Base-by-base conservation (phyloP, 208 protist species). In the Leptomonas seymouri region DNA sequence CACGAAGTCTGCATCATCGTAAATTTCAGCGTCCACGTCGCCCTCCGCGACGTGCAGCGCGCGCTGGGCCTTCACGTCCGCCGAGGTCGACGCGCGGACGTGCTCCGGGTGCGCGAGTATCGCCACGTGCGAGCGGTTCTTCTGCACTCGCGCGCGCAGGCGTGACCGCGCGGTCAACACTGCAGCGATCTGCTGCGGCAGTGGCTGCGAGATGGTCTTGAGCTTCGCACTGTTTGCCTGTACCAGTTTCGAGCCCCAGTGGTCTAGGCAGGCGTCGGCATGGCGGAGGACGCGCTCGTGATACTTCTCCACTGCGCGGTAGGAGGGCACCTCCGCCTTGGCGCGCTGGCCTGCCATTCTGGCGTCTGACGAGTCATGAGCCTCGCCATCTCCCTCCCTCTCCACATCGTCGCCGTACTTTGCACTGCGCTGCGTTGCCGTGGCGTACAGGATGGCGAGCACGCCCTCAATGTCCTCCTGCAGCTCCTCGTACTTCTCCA, bases 71-170 rank as follows among this genome's bases (percentile, higher is more conserved):
- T 89, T 84, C 23, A 71, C 76, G 30, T 81, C 78, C 31, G 60
- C 77, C 3, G 59, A 67, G n/a, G 53, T 54, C 5, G 54, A 48
- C 25, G 85, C 81, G 15, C 62, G 67, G 42, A 85, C 59, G 74
- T 93, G 91, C 34, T 80, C 79, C 0, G 91, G 88, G 67, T 94
- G 88, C 5, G 68, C 91, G n/a, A 93, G 59, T 41, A 94, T 91
- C 27, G 34, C 14, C 8, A 87, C 48, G 79, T 94, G 91, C 4
- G 82, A 66, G 20, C 85, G 69, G 65, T 93, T 94, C 66, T 89
- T 85, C 73, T 94, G 87, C 44, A 91, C 84, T 48, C 86, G 89
- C 8, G 58, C 44, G 42, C 82, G 81, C 39, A 96, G 74, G 5
- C 86, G 85, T 20, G 82, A 74, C 49, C 84, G 83, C 20, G 79